Base-by-base conservation (phyloP, 768 basidiomycete genomes). In the Amanita pseudoporphyria region DNA sequence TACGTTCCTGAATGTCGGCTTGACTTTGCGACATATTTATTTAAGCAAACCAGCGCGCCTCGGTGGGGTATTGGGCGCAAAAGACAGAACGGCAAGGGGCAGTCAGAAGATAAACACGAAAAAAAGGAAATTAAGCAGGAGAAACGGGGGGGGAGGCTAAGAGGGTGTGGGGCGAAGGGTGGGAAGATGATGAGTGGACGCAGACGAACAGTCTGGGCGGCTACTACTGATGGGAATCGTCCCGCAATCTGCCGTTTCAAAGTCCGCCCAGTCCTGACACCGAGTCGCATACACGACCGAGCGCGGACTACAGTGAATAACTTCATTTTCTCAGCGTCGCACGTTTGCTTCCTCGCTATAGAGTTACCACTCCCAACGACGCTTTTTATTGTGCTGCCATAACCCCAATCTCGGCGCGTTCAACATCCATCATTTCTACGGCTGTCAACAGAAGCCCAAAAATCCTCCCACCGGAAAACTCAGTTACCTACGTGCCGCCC, bases 1-100 rank as follows among this genome's bases (percentile, higher is more conserved):
- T 98, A 60, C 87, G 73, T 71, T 90, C 87, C 64, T 90, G 87
- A 59, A 90, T 87, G 64, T 90, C 87, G 65, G 81, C 78, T 68
- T 83, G 84, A 51, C 74, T 74, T 74, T 87, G 84, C 60, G 87
- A 82, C 87, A 88, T 89, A 58, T 54, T 62, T 59, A 48, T 16
- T 30, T 30, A 33, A 47, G 37, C 40, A 43, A 22, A 16, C 46
- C 9, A 33, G 12, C 18, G 22, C 24, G 21, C 32, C 33, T 52
- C 9, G 2, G 18, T 9, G 24, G 21, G 31, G 14, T 35, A 21
- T 24, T 24, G 13, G 14, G 36, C 19, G 48, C 32, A 45, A 46
- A 41, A 31, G 28, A 45, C 24, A 44, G 38, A 55, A 13, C 32
- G 30, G 30, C 50, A 50, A 43, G 14, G 30, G 30, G 45, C 22